A percentile compares a stretch with the other conserved stretches of the same genome.
Conservation (phyloP, 306 rosid species). For the Begonia peltatifolia region DNA sequence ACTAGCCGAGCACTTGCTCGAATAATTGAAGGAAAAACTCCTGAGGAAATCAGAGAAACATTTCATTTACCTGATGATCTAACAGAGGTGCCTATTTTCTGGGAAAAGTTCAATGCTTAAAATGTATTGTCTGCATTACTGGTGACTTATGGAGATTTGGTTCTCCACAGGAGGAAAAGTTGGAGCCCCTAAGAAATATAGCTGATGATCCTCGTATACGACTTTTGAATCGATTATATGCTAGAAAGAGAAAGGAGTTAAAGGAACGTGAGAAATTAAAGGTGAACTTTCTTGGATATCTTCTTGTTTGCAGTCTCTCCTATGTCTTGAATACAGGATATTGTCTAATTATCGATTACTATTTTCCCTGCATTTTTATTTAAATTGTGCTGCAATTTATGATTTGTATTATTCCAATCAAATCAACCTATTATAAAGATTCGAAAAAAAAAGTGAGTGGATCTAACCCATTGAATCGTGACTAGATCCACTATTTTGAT, state of each 20-base stretch:
- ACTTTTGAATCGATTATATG: conserved; percentile 76
- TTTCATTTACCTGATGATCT: conserved; percentile 92
- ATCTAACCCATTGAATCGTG: no score
- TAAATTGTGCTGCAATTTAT: no score
- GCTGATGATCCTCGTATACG: conserved; percentile 92
- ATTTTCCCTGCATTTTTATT: no score
- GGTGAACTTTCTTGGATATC: conserved; percentile 20
- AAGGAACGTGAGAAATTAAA: conserved; percentile 64
- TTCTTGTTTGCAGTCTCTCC: conserved; percentile 4
- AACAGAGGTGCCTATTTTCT: conserved; percentile 52
- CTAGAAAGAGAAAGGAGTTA: conserved; percentile 73
- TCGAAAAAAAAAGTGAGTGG: no score
- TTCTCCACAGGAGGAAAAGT: conserved; percentile 71
- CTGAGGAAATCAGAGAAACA: conserved; percentile 82
- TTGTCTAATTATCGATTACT: conserved; percentile 15
- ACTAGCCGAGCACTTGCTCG: conserved; percentile 89
- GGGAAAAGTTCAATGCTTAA: conserved; percentile 4
- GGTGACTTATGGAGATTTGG: conserved; percentile 18
- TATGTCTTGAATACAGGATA: conserved; percentile 19
- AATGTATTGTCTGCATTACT: conserved; percentile 2
- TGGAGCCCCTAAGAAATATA: conserved; percentile 66
- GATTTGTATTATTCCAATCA: no score
- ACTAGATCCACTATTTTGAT: no score
- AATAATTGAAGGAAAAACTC: conserved; percentile 84
- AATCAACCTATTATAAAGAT: no score